These are phyloP conservation scores for Penicillium coprophilum DNA, from an alignment of 495 filamentous ascomycete genomes.

Conservation along the genomic window DNA sequence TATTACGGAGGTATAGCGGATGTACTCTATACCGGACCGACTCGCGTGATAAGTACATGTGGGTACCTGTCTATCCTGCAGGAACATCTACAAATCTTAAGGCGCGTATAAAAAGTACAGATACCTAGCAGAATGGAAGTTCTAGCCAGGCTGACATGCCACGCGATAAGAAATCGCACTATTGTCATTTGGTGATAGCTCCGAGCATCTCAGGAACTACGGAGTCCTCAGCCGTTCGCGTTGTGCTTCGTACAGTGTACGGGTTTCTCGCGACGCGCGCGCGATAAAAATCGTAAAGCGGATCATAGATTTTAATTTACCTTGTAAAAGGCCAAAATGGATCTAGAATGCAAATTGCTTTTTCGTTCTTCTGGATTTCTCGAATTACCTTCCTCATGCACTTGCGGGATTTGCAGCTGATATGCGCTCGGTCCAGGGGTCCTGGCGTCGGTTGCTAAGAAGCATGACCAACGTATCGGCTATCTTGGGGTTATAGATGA, in stretches of 20 bases:
- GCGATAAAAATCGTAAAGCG: constrained; percentile 3
- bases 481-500: constrained; percentile 9
- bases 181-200: constrained; percentile 11
- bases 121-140: background rate
- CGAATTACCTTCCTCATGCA: constrained; percentile 3
- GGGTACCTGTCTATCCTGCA: background rate
- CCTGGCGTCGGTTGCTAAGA: constrained; percentile 19
- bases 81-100: background rate
- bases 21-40: constrained; percentile 1
- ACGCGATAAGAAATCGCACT: constrained; percentile 22
- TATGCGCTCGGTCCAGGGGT: constrained; percentile 17
- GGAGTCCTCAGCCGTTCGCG: constrained; percentile 16
- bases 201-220: constrained; percentile 11
- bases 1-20: constrained; percentile 11
- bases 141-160: constrained; percentile 7
- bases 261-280: constrained; percentile 9
- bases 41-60: background rate
- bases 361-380: constrained; percentile 10
- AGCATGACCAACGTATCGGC: constrained; percentile 18
- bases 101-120: background rate
- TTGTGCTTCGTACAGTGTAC: constrained; percentile 12
- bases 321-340: background rate
- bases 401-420: constrained; percentile 19
- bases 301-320: background rate
- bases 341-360: constrained; percentile 4